Base-by-base conservation (phyloP, 495 filamentous ascomycete genomes). In the Penicillium subrubescens region DNA sequence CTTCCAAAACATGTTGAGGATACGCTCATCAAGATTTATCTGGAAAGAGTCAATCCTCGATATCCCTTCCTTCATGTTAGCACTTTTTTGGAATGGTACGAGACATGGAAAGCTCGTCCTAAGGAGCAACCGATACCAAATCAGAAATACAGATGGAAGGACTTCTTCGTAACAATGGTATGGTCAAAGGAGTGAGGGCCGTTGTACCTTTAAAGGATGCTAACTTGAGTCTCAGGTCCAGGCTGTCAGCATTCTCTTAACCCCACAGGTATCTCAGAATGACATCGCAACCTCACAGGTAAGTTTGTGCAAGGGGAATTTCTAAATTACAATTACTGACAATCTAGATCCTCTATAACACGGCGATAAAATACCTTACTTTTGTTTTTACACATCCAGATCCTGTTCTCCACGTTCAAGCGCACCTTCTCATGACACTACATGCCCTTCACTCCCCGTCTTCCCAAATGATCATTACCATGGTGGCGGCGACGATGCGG, bases 391-490 rank as follows among this genome's bases (percentile, higher is more conserved):
- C 57, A 0, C 48, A 62, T 19, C 60, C 62, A 4, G 62, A 67
- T 54, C 62, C 62, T 6, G 57, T 72, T 25, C 44, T 70, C 15
- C 67, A 70, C 57, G 70, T 57, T 15, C 70, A 72, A 39, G 70
- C 70, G 8, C 69, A 72, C 54, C 63, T 72, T 4, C 56, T 72
- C 12, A 50, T 66, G 51, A 69, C 70, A 6, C n/a, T 72, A 21
- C 70, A 72, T 61, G 70, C 70, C 7, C 64, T 72, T 25, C 67
- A 69, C 19, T 72, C 70, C 5, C 69, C 69, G 27, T 71, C 69
- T 11, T 69, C 69, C 11, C 61, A 71, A 29, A 69, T 58, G 41
- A 65, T 71, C 35, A 43, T 71, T 31, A 66, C 67, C 0, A 71
- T 67, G 57, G 62, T 69, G 8, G 64, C 69, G 5, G 61, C 64